Conservation (phyloP, 495 filamentous ascomycete species). For the Tuber brumale region DNA sequence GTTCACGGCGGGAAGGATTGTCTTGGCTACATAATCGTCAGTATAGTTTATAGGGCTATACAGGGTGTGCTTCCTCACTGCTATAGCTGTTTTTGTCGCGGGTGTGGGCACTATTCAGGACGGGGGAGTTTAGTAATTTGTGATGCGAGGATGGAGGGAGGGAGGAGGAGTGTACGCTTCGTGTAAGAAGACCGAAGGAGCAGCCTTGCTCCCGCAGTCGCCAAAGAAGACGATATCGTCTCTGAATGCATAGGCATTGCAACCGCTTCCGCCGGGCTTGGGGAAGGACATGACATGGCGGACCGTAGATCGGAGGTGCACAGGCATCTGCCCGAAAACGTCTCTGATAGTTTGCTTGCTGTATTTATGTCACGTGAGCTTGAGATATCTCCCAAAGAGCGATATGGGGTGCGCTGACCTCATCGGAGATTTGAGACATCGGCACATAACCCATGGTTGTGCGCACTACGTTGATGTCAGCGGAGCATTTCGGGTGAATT, state of each 20-base stretch:
- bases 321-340: not conserved
- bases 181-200: not conserved
- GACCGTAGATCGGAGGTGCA: not conserved
- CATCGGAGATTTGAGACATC: not conserved
- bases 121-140: not conserved
- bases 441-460: not conserved
- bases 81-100: not conserved
- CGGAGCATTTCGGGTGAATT: not conserved
- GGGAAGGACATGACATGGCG: not conserved
- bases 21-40: not conserved
- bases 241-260: not conserved
- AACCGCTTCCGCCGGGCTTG: not conserved
- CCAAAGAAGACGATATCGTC: not conserved
- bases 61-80: not conserved
- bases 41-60: not conserved
- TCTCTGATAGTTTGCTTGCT: not conserved
- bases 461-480: not conserved
- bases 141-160: not conserved
- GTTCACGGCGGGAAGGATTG: not conserved
- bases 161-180: not conserved
- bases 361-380: not conserved
- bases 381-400: not conserved
- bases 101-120: not conserved
- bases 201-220: not conserved
- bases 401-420: not conserved